Evolutionary conservation across 2,329 filamentous ascomycete genomes (phyloP), one percentile per base, ranked within the genome.

Genomic region (Hymenoscyphus occultus): DNA sequence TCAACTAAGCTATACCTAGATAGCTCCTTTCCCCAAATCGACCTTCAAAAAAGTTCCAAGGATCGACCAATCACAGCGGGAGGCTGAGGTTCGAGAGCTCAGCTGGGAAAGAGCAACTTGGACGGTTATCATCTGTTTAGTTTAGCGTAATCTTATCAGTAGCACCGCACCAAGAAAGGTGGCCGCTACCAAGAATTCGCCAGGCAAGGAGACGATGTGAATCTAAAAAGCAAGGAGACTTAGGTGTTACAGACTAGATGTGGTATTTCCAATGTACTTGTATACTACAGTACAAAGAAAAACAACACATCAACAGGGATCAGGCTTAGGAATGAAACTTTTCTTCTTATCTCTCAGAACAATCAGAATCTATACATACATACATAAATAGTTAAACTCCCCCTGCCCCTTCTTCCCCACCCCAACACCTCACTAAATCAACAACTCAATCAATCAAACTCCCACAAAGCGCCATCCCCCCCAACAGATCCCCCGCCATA

Each of bases 401-500:
- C n/a, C n/a, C n/a, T n/a, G n/a, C n/a, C n/a, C n/a, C n/a, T n/a
- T n/a, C n/a, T n/a, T n/a, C n/a, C n/a, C n/a, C n/a, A n/a, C n/a
- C n/a, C n/a, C 5, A 2, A 19, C 12, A 10, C 19, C 48, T 28
- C 12, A 28, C 22, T 28, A 1, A 28, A 28, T 3, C 13, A 12
- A 12, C 9, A 19, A 48, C 45, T 48, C 48, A 51, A 51, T 51
- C 48, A 28, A 51, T 3, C 19, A 51, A 13, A 51, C 48, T 51
- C 48, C 22, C 19, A 51, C 48, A 51, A 51, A 51, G 48, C 9
- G n/a, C 48, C 19, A 51, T 22, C 19, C 48, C 80, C 32, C 70
- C 68, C 56, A 86, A 62, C 57, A 87, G 63, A 66, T 86, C 83
- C 1, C 74, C 77, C 0, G 82, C 84, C 7, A 75, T 56, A 1